These are phyloP conservation scores for Albugo candida DNA, from an alignment of 352 stramenopile genomes.

Conservation along the genomic window DNA sequence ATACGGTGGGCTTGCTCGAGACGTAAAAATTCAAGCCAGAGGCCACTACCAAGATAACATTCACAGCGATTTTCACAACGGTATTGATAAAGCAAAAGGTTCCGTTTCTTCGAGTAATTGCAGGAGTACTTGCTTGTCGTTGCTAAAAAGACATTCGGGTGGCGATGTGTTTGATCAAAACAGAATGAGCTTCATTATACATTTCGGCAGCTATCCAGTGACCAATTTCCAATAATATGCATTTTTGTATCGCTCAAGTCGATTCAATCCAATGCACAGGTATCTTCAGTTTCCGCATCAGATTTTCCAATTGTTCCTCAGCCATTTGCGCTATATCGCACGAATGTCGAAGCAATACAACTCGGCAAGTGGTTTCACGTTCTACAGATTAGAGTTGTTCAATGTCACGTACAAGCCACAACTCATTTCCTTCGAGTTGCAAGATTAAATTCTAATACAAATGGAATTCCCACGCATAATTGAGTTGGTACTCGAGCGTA, in stretches of 20 bases:
- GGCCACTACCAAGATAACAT: slow-evolving; percentile 25
- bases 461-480: slow-evolving; percentile 54
- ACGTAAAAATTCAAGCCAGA: slow-evolving; percentile 50
- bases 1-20: slow-evolving; percentile 14
- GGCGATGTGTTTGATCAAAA: slow-evolving; percentile 34
- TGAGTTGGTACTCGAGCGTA: slow-evolving; percentile 48
- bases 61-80: slow-evolving; percentile 40
- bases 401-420: slow-evolving; percentile 65
- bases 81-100: slow-evolving; percentile 23
- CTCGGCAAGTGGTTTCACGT: slow-evolving; percentile 31
- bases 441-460: slow-evolving; percentile 67
- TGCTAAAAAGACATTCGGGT: slow-evolving; percentile 37
- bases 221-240: slow-evolving; percentile 48
- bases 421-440: slow-evolving; percentile 35
- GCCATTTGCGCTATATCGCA: slow-evolving; percentile 30
- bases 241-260: slow-evolving; percentile 25
- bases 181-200: slow-evolving; percentile 41
- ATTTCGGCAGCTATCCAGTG: slow-evolving; percentile 43
- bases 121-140: slow-evolving; percentile 29
- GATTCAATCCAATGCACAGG: slow-evolving; percentile 52
- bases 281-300: slow-evolving; percentile 26
- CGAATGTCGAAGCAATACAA: slow-evolving; percentile 25
- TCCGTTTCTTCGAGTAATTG: slow-evolving; percentile 38
- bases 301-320: slow-evolving; percentile 21
- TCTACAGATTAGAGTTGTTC: slow-evolving; percentile 39